A percentile compares a stretch with the other conserved stretches of the same genome.
Evolutionary conservation across 805 yeast species (phyloP).

Genomic region (Lipomyces orientalis): DNA sequence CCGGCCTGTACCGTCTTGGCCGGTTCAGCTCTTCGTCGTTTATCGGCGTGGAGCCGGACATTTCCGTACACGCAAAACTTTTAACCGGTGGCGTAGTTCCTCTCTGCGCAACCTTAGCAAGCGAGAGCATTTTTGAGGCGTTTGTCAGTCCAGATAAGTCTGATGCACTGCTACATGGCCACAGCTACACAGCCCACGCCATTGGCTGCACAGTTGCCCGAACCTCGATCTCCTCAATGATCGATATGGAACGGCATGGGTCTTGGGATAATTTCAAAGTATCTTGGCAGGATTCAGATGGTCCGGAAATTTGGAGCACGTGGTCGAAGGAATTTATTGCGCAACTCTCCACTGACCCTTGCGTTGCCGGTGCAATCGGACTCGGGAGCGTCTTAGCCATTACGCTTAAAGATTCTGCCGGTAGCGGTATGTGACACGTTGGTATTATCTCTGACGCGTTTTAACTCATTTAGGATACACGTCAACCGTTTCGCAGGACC

Average conservation of each 20-base stretch:
- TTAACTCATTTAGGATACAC: constrained; percentile 9
- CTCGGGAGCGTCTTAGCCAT: constrained; percentile 39
- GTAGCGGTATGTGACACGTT: constrained; percentile 28
- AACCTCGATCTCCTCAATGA: constrained; percentile 28
- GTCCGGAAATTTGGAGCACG: constrained; percentile 30
- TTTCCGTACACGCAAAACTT: constrained; percentile 41
- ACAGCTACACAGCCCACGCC: constrained; percentile 42
- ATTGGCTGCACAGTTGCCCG: constrained; percentile 41
- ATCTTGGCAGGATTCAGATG: constrained; percentile 27
- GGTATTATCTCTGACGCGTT: constrained; percentile 12
- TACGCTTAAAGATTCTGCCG: constrained; percentile 29
- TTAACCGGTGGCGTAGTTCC: constrained; percentile 42
- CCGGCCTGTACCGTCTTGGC: constrained; percentile 42
- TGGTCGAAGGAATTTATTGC: constrained; percentile 38
- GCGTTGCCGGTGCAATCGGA: constrained; percentile 35
- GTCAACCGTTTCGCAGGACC: constrained; percentile 3
- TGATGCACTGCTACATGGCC: constrained; percentile 42
- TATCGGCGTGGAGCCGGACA: constrained; percentile 38
- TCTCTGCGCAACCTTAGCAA: constrained; percentile 38
- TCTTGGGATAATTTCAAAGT: constrained; percentile 34
- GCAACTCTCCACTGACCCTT: constrained; percentile 24
- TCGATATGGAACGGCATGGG: constrained; percentile 11
- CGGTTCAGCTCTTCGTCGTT: constrained; percentile 31
- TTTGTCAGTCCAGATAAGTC: constrained; percentile 38
- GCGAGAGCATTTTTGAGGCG: constrained; percentile 38